Conservation (phyloP, 768 basidiomycete species). For the Phylloporus rhodoxanthus region DNA sequence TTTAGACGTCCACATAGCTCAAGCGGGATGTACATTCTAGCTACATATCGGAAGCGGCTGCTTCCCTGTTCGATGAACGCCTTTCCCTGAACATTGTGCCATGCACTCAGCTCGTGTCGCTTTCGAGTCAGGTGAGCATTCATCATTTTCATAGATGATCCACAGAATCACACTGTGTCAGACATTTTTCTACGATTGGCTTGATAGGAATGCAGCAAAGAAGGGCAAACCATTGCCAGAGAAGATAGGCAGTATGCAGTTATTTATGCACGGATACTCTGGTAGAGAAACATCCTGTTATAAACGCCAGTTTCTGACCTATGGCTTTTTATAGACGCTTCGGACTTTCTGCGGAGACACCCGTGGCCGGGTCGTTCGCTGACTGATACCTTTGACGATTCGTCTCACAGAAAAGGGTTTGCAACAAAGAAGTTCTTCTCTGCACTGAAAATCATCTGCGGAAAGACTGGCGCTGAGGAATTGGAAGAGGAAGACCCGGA, state of each 20-base stretch:
- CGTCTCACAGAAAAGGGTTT: conserved; percentile 66
- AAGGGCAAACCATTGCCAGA: conserved; percentile 80
- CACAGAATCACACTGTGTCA: conserved; percentile 22
- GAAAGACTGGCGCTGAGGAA: conserved; percentile 72
- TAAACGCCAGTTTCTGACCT: not conserved
- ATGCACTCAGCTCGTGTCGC: conserved; percentile 73
- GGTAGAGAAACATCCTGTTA: conserved; percentile 35
- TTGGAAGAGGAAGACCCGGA: conserved; percentile 72
- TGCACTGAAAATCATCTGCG: conserved; percentile 76
- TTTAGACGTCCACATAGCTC: not conserved
- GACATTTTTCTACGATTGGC: conserved; percentile 93
- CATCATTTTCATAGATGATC: not conserved
- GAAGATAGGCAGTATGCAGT: conserved; percentile 89
- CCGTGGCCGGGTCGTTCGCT: conserved; percentile 86
- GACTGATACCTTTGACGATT: conserved; percentile 81
- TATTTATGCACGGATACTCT: conserved; percentile 78
- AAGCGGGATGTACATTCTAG: conserved; percentile 31
- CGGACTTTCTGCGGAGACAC: conserved; percentile 78
- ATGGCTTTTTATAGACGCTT: conserved; percentile 54
- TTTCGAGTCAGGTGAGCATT: conserved; percentile 59
- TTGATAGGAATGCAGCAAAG: conserved; percentile 74
- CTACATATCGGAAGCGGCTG: conserved; percentile 87
- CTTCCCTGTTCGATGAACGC: conserved; percentile 73
- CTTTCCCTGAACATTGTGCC: conserved; percentile 79
- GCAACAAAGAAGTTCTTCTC: conserved; percentile 61